phyloP scores from a whole-genome alignment of 306 rosid genomes.

The Quercus alba region DNA sequence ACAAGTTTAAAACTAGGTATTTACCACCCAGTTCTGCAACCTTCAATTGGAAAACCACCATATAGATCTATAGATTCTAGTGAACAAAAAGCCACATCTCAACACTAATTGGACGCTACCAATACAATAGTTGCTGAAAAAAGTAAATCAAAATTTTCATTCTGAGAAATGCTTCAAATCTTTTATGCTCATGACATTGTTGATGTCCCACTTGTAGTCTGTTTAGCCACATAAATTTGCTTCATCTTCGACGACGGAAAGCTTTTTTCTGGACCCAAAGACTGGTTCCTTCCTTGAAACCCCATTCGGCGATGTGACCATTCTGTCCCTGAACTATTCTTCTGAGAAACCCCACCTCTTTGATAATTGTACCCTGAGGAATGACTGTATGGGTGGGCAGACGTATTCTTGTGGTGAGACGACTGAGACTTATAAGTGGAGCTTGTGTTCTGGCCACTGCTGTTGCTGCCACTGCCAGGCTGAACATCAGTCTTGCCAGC shows the following conservation, averaged over 20 bases:
- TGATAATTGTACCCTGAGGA: slow-evolving; percentile 63
- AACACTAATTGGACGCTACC: slow-evolving; percentile 31
- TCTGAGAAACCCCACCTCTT: slow-evolving; percentile 64
- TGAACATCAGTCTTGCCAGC: slow-evolving; percentile 48
- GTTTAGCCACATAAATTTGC: slow-evolving; percentile 93
- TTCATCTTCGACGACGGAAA: slow-evolving; percentile 67
- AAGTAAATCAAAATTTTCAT: slow-evolving; percentile 41
- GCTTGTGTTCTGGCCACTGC: slow-evolving; percentile 44
- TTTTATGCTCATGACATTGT: slow-evolving; percentile 36
- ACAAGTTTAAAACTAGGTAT: slow-evolving; percentile 10
- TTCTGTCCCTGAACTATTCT: slow-evolving; percentile 62
- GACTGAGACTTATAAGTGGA: slow-evolving; percentile 42
- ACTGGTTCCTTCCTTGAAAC: slow-evolving; percentile 77
- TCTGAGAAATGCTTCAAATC: slow-evolving; percentile 24
- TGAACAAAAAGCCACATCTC: slow-evolving; percentile 35
- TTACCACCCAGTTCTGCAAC: slow-evolving; percentile 21
- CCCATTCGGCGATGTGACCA: slow-evolving; percentile 78
- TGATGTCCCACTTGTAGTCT: slow-evolving; percentile 57
- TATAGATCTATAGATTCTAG: slow-evolving; percentile 8
- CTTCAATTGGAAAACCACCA: slow-evolving; percentile 28
- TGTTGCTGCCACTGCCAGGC: slow-evolving; percentile 32
- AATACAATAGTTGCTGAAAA: slow-evolving; percentile 26
- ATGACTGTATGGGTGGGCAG: slow-evolving; percentile 63
- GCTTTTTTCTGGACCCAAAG: slow-evolving; percentile 58
- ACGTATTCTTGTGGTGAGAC: slow-evolving; percentile 39